Base-by-base conservation (phyloP, 75 land plant species). In the Gnetum montanum region DNA sequence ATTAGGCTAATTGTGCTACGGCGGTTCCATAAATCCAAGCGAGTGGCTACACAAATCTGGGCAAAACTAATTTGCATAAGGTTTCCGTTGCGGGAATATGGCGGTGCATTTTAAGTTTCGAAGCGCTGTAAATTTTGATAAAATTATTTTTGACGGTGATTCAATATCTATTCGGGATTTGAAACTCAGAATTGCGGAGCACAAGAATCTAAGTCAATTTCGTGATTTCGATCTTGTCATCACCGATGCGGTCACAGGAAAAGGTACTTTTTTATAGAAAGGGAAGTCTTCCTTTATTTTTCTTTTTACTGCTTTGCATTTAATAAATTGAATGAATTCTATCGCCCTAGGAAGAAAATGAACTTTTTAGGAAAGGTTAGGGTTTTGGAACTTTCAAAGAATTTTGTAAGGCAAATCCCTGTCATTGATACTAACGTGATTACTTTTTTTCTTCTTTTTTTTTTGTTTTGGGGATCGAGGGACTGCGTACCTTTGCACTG, bases 61-160 rank as follows among this genome's bases (percentile, higher is more conserved):
- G n/a, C n/a, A n/a, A n/a, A n/a, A n/a, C n/a, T n/a, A n/a, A n/a
- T n/a, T n/a, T n/a, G n/a, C n/a, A n/a, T n/a, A n/a, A n/a, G n/a
- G n/a, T 41, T 18, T 41, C n/a, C 43, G 43, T 15, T 15, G 34
- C 16, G 11, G 33, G 55, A 15, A 33, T 20, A 80, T 80, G 84
- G 68, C 76, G 16, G 74, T 88, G 8, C 82, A 77, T 15, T 88
- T 81, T 82, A 88, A 85, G 66, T 85, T 88, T 61, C 53, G 94
- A 43, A 88, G 94, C 71, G 75, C 90, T 22, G 77, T 72, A 34
- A 81, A 66, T 13, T 81, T 69, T 58, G 86, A 85, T 33, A 72
- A 77, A 26, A 71, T 88, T 28, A 68, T 66, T 44, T 62, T 88
- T 11, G 84, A 64, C 2, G 76, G 77, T n/a, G 65, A 71, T 15